phyloP scores from a whole-genome alignment of 768 basidiomycete species.

The Calocybe indica region DNA sequence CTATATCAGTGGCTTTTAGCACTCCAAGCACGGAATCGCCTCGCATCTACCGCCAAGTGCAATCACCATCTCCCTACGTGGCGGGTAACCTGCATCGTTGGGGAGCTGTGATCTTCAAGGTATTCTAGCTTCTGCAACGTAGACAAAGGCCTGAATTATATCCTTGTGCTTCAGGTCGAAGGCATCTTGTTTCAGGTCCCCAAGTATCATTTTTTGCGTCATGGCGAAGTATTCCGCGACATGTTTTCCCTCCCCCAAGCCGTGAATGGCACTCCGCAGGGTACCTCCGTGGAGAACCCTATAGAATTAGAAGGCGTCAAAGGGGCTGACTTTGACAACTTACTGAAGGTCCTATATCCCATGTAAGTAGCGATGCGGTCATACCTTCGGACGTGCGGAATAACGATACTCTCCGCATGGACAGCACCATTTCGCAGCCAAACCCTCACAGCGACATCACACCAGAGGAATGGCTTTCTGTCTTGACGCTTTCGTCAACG shows the following conservation, averaged over 20 bases:
- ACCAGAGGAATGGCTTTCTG: too few relatives aligned
- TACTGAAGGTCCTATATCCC: slow-evolving; percentile 10
- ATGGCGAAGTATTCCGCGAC: slow-evolving; percentile 9
- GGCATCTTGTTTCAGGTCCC: slow-evolving; percentile 12
- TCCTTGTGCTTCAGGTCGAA: slow-evolving; percentile 10
- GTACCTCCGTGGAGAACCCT: slow-evolving; percentile 5
- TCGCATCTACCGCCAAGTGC: background rate
- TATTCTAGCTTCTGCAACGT: background rate
- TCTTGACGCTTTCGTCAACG: background rate
- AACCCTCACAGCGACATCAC: too few relatives aligned
- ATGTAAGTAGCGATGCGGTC: slow-evolving; percentile 5
- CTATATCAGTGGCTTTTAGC: background rate
- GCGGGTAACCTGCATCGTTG: background rate
- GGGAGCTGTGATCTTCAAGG: background rate
- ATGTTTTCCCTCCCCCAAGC: slow-evolving; percentile 11
- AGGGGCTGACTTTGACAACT: slow-evolving; percentile 8
- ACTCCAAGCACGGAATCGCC: background rate
- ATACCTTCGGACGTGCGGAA: background rate
- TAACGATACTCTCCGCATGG: too few relatives aligned
- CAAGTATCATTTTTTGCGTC: slow-evolving; percentile 2
- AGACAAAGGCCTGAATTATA: background rate
- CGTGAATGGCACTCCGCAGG: slow-evolving; percentile 1
- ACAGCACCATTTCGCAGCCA: too few relatives aligned
- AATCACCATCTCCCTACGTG: background rate
- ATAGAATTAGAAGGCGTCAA: slow-evolving; percentile 8